phyloP scores from a whole-genome alignment of 2,329 filamentous ascomycete species.

The Pseudogymnoascus verrucosus region DNA sequence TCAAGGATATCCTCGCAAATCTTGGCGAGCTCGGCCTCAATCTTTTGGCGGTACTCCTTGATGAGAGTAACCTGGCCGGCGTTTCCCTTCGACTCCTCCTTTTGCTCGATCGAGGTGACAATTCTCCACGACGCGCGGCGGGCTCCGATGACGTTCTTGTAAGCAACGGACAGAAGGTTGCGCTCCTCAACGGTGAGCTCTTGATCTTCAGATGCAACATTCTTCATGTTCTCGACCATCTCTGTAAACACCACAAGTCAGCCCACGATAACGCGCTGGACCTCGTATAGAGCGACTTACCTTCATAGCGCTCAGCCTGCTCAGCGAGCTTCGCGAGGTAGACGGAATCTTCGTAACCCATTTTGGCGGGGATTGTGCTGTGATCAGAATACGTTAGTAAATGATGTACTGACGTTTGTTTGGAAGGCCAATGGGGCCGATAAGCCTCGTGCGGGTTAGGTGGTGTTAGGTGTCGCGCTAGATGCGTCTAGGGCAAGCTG shows the following conservation, averaged over 20 bases:
- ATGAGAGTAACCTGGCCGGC: conserved; percentile 92
- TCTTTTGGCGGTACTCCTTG: conserved; percentile 96
- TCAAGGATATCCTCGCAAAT: conserved; percentile 97
- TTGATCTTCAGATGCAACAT: conserved; percentile 79
- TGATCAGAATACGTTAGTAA: conserved; percentile 5
- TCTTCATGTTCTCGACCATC: conserved; percentile 99
- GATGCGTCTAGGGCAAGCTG: conserved; percentile 4
- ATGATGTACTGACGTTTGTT: conserved; percentile 2
- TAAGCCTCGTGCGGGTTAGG: conserved; percentile 1
- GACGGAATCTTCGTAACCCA: conserved; percentile 99
- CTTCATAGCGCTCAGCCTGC: conserved; percentile 99
- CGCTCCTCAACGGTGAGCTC: conserved; percentile 93
- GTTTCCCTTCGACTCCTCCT: conserved; percentile 98
- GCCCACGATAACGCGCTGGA: background rate
- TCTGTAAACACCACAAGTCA: conserved; percentile 45
- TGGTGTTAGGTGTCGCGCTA: conserved; percentile 6
- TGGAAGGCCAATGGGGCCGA: conserved; percentile 2
- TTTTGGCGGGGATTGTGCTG: conserved; percentile 48
- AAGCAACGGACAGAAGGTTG: conserved; percentile 96
- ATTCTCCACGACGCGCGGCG: conserved; percentile 98
- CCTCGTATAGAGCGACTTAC: conserved; percentile 46
- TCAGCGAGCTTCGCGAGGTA: conserved; percentile 99
- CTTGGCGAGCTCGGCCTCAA: conserved; percentile 93
- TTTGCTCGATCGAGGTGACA: conserved; percentile 99
- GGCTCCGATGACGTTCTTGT: conserved; percentile 99